Evolutionary conservation across 2,329 filamentous ascomycete species (phyloP).

Genomic region (Sporothrix inflata): DNA sequence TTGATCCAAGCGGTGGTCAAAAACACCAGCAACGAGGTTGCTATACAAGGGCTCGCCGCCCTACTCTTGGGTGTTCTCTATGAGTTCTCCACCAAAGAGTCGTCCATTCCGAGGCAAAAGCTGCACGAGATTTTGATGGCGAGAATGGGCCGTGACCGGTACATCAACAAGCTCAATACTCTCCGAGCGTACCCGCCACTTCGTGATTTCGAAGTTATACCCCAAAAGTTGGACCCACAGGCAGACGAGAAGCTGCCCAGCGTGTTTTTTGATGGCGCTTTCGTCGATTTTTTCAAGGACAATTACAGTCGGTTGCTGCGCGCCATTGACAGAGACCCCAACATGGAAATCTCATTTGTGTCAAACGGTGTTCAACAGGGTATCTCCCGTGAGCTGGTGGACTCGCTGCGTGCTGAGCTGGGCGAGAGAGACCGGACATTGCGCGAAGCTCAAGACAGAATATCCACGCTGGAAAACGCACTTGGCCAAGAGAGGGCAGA

Average conservation of each 20-base stretch:
- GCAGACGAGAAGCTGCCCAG: slow-evolving; percentile 66
- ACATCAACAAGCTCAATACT: slow-evolving; percentile 77
- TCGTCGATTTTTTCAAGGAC: slow-evolving; percentile 94
- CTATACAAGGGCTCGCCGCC: slow-evolving; percentile 81
- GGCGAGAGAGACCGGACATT: slow-evolving; percentile 67
- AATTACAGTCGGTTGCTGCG: slow-evolving; percentile 85
- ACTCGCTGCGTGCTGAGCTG: slow-evolving; percentile 76
- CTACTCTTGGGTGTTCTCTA: slow-evolving; percentile 87
- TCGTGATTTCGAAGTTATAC: slow-evolving; percentile 85
- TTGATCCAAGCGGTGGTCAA: slow-evolving; percentile 74
- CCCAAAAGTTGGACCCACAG: slow-evolving; percentile 64
- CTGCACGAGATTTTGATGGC: slow-evolving; percentile 77
- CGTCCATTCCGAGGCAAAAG: slow-evolving; percentile 79
- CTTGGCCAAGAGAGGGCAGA: slow-evolving; percentile 75
- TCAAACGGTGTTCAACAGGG: slow-evolving; percentile 82
- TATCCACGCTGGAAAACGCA: slow-evolving; percentile 54
- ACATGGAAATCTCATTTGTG: slow-evolving; percentile 79
- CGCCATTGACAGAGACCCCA: slow-evolving; percentile 88
- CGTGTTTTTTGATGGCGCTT: slow-evolving; percentile 82
- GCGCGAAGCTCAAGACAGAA: slow-evolving; percentile 51
- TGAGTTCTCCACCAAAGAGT: slow-evolving; percentile 97
- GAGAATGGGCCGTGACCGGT: slow-evolving; percentile 81
- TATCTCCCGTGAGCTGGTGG: slow-evolving; percentile 90
- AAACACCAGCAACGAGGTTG: slow-evolving; percentile 62
- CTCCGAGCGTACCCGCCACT: slow-evolving; percentile 78